Percentiles rank a stretch among this genome's conserved stretches.
phyloP scores from a whole-genome alignment of 495 filamentous ascomycete species.

The Cercophora sp. region DNA sequence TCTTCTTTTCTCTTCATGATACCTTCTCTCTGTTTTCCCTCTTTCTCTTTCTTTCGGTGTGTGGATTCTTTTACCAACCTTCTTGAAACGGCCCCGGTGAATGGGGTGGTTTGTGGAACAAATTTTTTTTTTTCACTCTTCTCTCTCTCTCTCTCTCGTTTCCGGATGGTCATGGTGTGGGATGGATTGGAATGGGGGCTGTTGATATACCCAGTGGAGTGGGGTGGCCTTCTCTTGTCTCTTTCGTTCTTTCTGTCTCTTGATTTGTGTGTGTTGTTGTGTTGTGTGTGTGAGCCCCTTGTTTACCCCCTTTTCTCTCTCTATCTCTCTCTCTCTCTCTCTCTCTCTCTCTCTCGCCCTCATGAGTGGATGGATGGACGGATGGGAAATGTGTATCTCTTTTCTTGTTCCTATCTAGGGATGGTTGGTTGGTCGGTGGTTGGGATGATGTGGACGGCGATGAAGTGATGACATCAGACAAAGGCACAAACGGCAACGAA shows the following conservation, averaged over 20 bases:
- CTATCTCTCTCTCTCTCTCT: too few species aligned
- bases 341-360: too few species aligned
- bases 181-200: slow-evolving; percentile 6
- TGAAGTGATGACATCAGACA: slow-evolving; percentile 18
- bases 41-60: neutral
- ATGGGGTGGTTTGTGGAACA: slow-evolving; percentile 13
- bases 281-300: neutral
- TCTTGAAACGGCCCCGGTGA: neutral
- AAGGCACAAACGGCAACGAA: neutral
- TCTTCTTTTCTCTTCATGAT: neutral
- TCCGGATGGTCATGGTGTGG: too few species aligned
- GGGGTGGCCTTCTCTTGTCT: neutral
- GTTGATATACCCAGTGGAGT: slow-evolving; percentile 10
- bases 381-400: too few species aligned
- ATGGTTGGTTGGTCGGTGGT: slow-evolving; percentile 6
- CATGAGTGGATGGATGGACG: too few species aligned
- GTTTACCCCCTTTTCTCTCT: too few species aligned
- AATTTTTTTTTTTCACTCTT: slow-evolving; percentile 1
- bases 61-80: neutral
- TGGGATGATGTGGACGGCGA: slow-evolving; percentile 12
- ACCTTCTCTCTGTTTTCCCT: neutral
- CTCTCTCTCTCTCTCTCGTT: too few species aligned
- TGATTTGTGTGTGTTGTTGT: neutral
- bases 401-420: too few species aligned
- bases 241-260: neutral